These are phyloP conservation scores for Komagataella pseudopastoris DNA, from an alignment of 805 yeast genomes.

Conservation along the genomic window DNA sequence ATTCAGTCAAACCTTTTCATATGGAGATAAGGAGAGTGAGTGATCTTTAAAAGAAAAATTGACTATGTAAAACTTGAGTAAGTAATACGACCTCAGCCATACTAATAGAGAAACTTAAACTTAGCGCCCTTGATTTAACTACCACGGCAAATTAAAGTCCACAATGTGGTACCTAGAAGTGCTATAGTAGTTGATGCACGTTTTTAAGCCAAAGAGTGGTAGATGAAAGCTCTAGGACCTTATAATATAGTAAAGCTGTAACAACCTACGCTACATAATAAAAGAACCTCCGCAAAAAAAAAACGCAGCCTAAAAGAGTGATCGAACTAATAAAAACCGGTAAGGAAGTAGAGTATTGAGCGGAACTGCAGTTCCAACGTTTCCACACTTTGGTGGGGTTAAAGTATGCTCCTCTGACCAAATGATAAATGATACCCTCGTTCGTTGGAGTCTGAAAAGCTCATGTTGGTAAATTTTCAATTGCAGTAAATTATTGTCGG, in stretches of 20 bases:
- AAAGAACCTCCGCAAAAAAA: conserved; percentile 88
- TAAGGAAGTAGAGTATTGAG: conserved; percentile 64
- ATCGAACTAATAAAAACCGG: conserved; percentile 74
- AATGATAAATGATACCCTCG: background rate
- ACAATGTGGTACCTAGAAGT: conserved; percentile 66
- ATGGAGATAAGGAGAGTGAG: too few species aligned
- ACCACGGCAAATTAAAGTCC: conserved; percentile 68
- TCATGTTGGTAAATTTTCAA: background rate
- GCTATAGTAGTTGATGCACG: conserved; percentile 71
- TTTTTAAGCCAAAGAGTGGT: conserved; percentile 61
- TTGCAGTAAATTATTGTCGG: background rate
- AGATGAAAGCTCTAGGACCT: conserved; percentile 75
- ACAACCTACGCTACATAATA: conserved; percentile 86
- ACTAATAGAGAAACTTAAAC: conserved; percentile 60
- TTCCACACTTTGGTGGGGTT: background rate
- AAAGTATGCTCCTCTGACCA: background rate
- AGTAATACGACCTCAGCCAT: conserved; percentile 74
- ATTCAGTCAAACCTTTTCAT: too few species aligned
- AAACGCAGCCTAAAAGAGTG: conserved; percentile 69
- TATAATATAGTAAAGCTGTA: conserved; percentile 82
- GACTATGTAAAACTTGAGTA: too few species aligned
- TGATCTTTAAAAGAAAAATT: conserved; percentile 45
- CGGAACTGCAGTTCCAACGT: conserved; percentile 23
- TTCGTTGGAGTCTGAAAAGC: background rate
- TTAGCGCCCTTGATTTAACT: conserved; percentile 45